Conservation (phyloP, 2,329 filamentous ascomycete genomes). For the Fusarium sp. region DNA sequence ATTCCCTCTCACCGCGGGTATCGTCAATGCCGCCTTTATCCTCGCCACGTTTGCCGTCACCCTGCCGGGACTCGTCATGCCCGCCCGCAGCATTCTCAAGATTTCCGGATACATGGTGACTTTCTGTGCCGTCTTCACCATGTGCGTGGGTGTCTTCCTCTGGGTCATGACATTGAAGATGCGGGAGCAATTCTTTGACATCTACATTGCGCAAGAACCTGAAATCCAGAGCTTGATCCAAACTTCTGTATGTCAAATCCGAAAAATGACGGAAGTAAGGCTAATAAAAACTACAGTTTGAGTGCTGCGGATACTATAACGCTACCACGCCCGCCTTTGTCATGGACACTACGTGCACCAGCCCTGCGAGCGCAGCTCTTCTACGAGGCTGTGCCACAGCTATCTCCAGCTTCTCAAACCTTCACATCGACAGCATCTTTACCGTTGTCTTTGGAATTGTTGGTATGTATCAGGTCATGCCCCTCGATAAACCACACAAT, state of each 20-base stretch:
- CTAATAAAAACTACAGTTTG: constrained; percentile 64
- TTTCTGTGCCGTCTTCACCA: constrained; percentile 72
- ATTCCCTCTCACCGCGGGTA: constrained; percentile 73
- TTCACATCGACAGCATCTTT: constrained; percentile 80
- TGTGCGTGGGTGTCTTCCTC: constrained; percentile 74
- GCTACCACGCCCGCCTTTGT: constrained; percentile 79
- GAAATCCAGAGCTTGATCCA: constrained; percentile 77
- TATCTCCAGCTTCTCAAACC: constrained; percentile 76
- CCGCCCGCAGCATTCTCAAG: constrained; percentile 77
- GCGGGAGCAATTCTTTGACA: constrained; percentile 68
- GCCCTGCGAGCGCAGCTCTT: constrained; percentile 76
- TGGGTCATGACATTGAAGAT: constrained; percentile 81
- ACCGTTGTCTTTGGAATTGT: constrained; percentile 85
- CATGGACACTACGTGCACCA: constrained; percentile 75
- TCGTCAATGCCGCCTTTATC: constrained; percentile 79
- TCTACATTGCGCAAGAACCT: constrained; percentile 71
- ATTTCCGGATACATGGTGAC: constrained; percentile 73
- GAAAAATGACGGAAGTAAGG: not conserved
- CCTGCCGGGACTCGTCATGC: constrained; percentile 77
- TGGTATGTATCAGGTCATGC: constrained; percentile 56
- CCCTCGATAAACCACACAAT: not conserved
- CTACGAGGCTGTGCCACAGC: constrained; percentile 76
- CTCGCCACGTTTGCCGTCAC: constrained; percentile 77
- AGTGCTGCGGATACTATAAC: constrained; percentile 85
- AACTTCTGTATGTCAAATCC: constrained; percentile 65